Base-by-base conservation (phyloP, 305 asterid genomes). In the Plantago lanceolata region DNA sequence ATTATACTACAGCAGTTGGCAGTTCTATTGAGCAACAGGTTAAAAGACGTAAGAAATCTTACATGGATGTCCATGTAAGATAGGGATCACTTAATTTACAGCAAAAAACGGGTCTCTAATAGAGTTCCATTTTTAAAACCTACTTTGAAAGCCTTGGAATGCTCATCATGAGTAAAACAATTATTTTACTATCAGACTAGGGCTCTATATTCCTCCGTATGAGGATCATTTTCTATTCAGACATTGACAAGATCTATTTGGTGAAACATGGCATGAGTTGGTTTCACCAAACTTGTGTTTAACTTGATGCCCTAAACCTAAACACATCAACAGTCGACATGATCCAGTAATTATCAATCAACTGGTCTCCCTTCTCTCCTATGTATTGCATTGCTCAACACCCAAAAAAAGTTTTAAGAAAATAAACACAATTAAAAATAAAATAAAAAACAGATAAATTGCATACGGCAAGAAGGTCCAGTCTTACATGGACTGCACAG, bases 401-500 rank as follows among this genome's bases (percentile, higher is more conserved):
- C 37, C 40, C 13, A 54, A 24, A 2, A n/a, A n/a, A n/a, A n/a
- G n/a, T n/a, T n/a, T n/a, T n/a, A n/a, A n/a, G n/a, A n/a, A n/a
- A n/a, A n/a, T n/a, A n/a, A n/a, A n/a, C n/a, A n/a, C n/a, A n/a
- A n/a, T n/a, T n/a, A n/a, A n/a, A n/a, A n/a, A n/a, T n/a, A n/a
- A n/a, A 13, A 17, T 20, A 1, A 26, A 24, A 0, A 8, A 24
- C 3, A 21, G 26, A 21, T 11, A 53, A 55, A 55, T 54, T 14
- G 26, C 44, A 61, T 45, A 26, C 21, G 37, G 44, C 37, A 47
- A 52, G 43, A 52, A 49, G 20, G 49, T n/a, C 68, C 49, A 67
- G 54, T 79, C 99, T 90, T 90, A 93, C 99, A 93, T 93, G 80
- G 99, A 90, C 44, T 96, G 92, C 57, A 88, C 96, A 48, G 84